Evolutionary conservation across 176 grass and related monocot species (phyloP).

Genomic region (Musa itinerans): DNA sequence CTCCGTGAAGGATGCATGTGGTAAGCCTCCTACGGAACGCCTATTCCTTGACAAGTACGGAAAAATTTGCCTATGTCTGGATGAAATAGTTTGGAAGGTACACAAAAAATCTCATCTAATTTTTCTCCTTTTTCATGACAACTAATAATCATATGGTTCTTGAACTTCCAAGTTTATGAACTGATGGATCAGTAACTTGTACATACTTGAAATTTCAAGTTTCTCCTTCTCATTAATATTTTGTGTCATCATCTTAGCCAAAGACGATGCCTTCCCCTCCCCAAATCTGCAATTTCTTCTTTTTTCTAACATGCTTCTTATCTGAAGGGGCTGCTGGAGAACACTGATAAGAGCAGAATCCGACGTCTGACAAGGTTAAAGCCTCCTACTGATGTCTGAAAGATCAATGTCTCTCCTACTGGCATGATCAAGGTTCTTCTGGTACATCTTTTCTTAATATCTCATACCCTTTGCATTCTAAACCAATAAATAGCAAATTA

Average conservation of each 20-base stretch:
- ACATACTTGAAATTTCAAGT: too few species aligned
- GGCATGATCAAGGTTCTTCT: neutral
- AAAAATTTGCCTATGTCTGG: conserved; percentile 79
- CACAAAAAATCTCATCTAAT: neutral
- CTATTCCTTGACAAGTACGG: conserved; percentile 99
- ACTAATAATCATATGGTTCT: too few species aligned
- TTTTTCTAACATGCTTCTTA: neutral
- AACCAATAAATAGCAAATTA: too few species aligned
- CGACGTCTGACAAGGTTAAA: conserved; percentile 60
- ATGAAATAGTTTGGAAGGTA: conserved; percentile 97
- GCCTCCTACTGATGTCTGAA: conserved; percentile 64
- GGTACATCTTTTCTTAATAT: too few species aligned
- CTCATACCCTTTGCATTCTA: too few species aligned
- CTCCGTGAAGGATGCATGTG: conserved; percentile 77
- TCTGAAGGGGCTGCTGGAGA: conserved; percentile 63
- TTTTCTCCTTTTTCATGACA: too few species aligned
- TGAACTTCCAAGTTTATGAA: too few species aligned
- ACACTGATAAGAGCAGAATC: conserved; percentile 68
- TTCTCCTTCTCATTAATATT: too few species aligned
- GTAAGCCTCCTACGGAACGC: conserved; percentile 61
- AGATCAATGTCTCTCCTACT: neutral
- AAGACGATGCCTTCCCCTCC: too few species aligned
- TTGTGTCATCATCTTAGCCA: too few species aligned
- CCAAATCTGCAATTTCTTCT: neutral
- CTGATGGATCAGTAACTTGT: too few species aligned